These are phyloP conservation scores for Aleurites moluccanus DNA, from an alignment of 441 rosid genomes.

Conservation along the genomic window DNA sequence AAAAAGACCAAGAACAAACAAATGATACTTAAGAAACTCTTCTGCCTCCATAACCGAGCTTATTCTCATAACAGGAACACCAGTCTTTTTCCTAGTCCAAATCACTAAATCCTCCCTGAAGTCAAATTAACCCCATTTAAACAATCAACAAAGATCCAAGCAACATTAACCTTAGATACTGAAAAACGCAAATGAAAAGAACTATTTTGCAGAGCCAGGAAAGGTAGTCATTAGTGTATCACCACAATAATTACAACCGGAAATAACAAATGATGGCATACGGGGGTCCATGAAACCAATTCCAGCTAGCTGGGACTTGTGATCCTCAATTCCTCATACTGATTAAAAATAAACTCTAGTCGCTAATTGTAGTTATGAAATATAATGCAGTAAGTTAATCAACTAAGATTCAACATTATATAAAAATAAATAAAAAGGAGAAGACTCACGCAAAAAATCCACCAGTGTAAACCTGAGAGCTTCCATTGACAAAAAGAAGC, in stretches of 20 bases:
- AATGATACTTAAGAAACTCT: slow-evolving; percentile 49
- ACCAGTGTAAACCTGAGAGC: slow-evolving; percentile 68
- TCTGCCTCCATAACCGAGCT: slow-evolving; percentile 55
- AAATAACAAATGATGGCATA: no score
- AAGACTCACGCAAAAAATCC: slow-evolving; percentile 68
- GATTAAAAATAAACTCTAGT: no score
- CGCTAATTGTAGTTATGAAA: no score
- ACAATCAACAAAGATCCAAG: not conserved
- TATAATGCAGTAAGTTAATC: not conserved
- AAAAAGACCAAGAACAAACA: slow-evolving; percentile 62
- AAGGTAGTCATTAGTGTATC: no score
- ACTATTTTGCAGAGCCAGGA: not conserved
- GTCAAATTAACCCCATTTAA: slow-evolving; percentile 21
- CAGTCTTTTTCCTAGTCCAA: slow-evolving; percentile 87
- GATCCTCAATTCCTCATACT: no score
- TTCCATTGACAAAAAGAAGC: slow-evolving; percentile 76
- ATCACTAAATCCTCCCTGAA: slow-evolving; percentile 74
- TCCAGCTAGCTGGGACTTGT: no score
- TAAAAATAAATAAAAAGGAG: not conserved
- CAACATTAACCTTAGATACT: not conserved
- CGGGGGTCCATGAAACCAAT: no score
- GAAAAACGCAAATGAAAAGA: not conserved
- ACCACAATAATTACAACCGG: no score
- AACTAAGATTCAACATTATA: not conserved
- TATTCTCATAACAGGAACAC: slow-evolving; percentile 57